A percentile compares a stretch with the other conserved stretches of the same genome.
Conservation (phyloP, 129 eudicot genomes). For the Gnaphalium uliginosum region DNA sequence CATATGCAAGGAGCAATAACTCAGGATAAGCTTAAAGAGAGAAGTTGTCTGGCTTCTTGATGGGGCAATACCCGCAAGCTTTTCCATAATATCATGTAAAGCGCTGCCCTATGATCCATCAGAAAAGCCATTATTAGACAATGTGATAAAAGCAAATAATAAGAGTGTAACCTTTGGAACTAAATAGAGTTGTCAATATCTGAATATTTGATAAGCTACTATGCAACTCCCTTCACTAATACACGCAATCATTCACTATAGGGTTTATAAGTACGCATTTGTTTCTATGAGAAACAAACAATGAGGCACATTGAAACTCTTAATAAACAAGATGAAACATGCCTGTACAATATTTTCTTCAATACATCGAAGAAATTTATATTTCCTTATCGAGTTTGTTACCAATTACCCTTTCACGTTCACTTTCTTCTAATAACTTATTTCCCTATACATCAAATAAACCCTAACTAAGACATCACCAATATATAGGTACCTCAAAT, state of each 20-base stretch:
- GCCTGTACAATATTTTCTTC: not conserved
- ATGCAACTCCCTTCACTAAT: not conserved
- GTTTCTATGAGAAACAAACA: constrained; percentile 1
- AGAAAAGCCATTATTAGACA: constrained; percentile 24
- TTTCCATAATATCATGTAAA: constrained; percentile 62
- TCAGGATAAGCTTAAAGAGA: constrained; percentile 44
- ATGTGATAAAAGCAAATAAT: constrained; percentile 10
- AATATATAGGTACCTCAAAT: not conserved
- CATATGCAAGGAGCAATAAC: constrained; percentile 62
- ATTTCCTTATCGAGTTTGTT: not conserved
- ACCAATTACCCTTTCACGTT: not conserved
- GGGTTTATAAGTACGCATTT: not conserved
- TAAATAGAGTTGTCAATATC: constrained; percentile 10
- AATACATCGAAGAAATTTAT: not conserved
- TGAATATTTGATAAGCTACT: constrained; percentile 15
- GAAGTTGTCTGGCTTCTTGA: constrained; percentile 51
- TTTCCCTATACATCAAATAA: not conserved
- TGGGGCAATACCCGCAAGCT: constrained; percentile 42
- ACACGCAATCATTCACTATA: constrained; percentile 8
- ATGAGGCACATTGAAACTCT: not conserved
- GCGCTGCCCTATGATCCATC: constrained; percentile 72
- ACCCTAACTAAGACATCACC: not conserved
- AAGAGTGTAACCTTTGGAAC: not conserved
- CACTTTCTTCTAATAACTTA: not conserved
- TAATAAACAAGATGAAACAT: not conserved